Evolutionary conservation across 2,329 filamentous ascomycete genomes (phyloP).

Genomic region (Penicillium sclerotigenum): DNA sequence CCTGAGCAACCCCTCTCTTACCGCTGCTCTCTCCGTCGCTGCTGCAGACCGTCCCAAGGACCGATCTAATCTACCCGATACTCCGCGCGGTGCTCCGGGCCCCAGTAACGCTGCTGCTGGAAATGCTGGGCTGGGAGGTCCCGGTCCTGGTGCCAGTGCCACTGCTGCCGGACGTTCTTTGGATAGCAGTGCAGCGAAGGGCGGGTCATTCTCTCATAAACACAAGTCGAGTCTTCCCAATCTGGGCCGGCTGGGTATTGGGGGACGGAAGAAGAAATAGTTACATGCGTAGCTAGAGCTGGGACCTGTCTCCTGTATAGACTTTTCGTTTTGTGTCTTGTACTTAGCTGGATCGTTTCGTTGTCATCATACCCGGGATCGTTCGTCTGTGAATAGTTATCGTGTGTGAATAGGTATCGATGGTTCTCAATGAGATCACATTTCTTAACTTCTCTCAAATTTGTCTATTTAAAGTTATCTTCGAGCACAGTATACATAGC

Average conservation of each 20-base stretch:
- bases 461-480: background rate
- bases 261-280: constrained; percentile 56
- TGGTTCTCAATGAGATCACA: background rate
- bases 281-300: background rate
- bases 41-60: constrained; percentile 31
- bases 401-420: background rate
- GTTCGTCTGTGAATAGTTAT: background rate
- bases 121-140: constrained; percentile 29
- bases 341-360: constrained; percentile 15
- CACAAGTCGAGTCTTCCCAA: constrained; percentile 63
- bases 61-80: constrained; percentile 32
- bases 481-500: background rate
- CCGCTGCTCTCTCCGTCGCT: constrained; percentile 32
- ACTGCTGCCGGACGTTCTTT: constrained; percentile 37
- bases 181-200: constrained; percentile 18
- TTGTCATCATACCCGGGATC: constrained; percentile 18
- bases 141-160: constrained; percentile 37
- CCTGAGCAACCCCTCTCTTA: constrained; percentile 36
- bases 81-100: constrained; percentile 28
- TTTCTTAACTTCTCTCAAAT: background rate
- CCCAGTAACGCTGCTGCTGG: constrained; percentile 35
- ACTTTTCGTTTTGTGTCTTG: background rate
- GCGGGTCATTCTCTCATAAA: constrained; percentile 49
- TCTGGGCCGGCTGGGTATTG: constrained; percentile 69
- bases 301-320: background rate